Evolutionary conservation across 2,329 filamentous ascomycete genomes (phyloP).

Genomic region (Corynespora cassiicola): DNA sequence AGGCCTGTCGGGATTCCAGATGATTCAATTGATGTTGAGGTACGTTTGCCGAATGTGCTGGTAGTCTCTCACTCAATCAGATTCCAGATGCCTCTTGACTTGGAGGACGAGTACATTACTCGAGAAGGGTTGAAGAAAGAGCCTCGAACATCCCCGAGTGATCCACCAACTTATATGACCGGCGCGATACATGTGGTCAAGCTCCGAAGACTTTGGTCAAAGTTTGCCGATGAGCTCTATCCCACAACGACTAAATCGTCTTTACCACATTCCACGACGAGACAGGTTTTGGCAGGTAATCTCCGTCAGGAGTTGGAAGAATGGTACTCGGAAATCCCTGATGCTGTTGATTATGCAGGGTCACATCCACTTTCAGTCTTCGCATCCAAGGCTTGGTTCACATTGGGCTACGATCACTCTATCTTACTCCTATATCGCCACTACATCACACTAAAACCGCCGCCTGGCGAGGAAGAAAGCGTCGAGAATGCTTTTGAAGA

Average conservation of each 20-base stretch:
- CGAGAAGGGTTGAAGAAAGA: slow-evolving; percentile 1
- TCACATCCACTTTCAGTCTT: slow-evolving; percentile 35
- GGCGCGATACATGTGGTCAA: slow-evolving; percentile 31
- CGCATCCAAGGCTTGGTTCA: slow-evolving; percentile 48
- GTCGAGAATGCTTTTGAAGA: slow-evolving; percentile 15
- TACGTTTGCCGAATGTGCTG: too few relatives aligned
- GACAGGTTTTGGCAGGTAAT: slow-evolving; percentile 20
- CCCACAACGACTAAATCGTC: slow-evolving; percentile 6
- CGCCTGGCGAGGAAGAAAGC: neutral
- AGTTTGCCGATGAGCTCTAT: slow-evolving; percentile 24
- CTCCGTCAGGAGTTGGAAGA: slow-evolving; percentile 28
- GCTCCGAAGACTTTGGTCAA: slow-evolving; percentile 29
- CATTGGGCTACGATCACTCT: slow-evolving; percentile 47
- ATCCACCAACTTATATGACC: slow-evolving; percentile 26
- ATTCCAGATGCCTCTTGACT: slow-evolving; percentile 23
- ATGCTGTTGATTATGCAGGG: slow-evolving; percentile 5
- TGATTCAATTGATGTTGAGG: slow-evolving; percentile 28
- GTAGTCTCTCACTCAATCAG: neutral
- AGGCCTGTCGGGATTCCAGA: slow-evolving; percentile 33
- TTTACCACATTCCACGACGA: neutral
- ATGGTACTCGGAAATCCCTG: slow-evolving; percentile 25
- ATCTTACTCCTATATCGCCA: slow-evolving; percentile 48
- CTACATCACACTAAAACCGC: slow-evolving; percentile 8
- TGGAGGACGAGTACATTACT: slow-evolving; percentile 12
- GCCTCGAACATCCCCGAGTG: slow-evolving; percentile 11